phyloP scores from a whole-genome alignment of 371 early-diverging fungal species.

The Mortierella polycephala region DNA sequence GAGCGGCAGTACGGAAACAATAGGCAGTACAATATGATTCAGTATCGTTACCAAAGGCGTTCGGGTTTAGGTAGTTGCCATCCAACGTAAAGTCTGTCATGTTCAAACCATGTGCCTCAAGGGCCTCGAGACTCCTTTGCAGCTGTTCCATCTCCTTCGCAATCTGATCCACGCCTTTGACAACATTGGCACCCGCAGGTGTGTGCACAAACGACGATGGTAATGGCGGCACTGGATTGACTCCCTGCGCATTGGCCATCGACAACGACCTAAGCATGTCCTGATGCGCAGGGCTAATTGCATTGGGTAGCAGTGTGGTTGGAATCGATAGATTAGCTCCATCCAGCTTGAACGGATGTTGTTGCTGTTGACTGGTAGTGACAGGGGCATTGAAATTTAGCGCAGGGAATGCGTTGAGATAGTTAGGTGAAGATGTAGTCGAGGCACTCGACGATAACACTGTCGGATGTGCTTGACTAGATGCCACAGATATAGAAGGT shows the following conservation, averaged over 20 bases:
- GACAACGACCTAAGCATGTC: slow-evolving; percentile 39
- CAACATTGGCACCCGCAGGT: slow-evolving; percentile 19
- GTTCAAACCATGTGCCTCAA: slow-evolving; percentile 23
- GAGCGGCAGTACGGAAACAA: neutral
- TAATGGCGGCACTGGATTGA: slow-evolving; percentile 13
- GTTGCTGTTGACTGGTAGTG: neutral
- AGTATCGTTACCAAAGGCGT: slow-evolving; percentile 19
- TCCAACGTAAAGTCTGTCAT: slow-evolving; percentile 21
- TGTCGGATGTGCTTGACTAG: neutral
- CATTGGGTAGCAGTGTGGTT: slow-evolving; percentile 35
- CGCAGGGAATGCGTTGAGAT: slow-evolving; percentile 12
- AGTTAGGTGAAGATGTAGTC: neutral
- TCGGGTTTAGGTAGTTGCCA: slow-evolving; percentile 15
- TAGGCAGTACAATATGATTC: neutral
- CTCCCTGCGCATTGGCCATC: slow-evolving; percentile 26
- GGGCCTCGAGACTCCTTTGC: slow-evolving; percentile 31
- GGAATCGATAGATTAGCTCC: slow-evolving; percentile 32
- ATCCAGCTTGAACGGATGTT: slow-evolving; percentile 23
- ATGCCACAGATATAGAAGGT: neutral
- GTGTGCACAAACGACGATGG: slow-evolving; percentile 33
- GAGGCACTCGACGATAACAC: neutral
- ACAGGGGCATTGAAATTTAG: slow-evolving; percentile 6
- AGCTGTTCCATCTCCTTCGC: slow-evolving; percentile 30
- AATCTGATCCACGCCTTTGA: slow-evolving; percentile 38
- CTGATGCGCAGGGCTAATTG: slow-evolving; percentile 28